Base-by-base conservation (phyloP, 2,329 filamentous ascomycete species). In the Sclerotinia spermophila region DNA sequence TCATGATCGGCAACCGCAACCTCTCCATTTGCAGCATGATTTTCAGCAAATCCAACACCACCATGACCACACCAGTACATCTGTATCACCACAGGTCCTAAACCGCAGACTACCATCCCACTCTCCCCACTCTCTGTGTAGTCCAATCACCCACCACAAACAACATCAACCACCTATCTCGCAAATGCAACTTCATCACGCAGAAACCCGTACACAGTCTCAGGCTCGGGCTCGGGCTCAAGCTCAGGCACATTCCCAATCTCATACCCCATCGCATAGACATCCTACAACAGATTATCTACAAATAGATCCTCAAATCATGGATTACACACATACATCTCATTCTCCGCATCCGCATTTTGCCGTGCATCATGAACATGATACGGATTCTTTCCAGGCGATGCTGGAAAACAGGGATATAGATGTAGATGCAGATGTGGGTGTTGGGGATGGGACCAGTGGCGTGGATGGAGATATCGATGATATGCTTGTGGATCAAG, bases 221-320 rank as follows among this genome's bases (percentile, higher is more conserved):
- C 61, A 48, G 10, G 38, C 51, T 30, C 61, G 30, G 19, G 38
- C 48, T 51, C 48, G 27, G 5, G 48, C 38, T 27, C 65, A 59
- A 11, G 13, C 55, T 40, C 35, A 68, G 19, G 40, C 61, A 13
- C 61, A 48, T 2, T 59, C 65, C 27, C 53, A 56, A 4, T 45
- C 65, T 45, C 65, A 56, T 35, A 4, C 27, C 42, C 30, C 65
- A 35, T 38, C 48, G 51, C 51, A 33, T 30, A 44, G 40, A 38
- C 42, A 67, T 55, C 6, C 58, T 30, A 45, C 40, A 21, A 72
- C 73, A 33, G 74, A 76, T 33, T 79, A 85, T 56, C 82, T 89
- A 79, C 86, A 87, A 2, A 82, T 56, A 24, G 87, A 90, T 71
- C 87, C 87, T 3, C 86, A 87, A 51, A 87, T 90, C 62, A 89